These are phyloP conservation scores for Lasiodiplodia sp. DNA, from an alignment of 2,329 filamentous ascomycete species.

Conservation along the genomic window DNA sequence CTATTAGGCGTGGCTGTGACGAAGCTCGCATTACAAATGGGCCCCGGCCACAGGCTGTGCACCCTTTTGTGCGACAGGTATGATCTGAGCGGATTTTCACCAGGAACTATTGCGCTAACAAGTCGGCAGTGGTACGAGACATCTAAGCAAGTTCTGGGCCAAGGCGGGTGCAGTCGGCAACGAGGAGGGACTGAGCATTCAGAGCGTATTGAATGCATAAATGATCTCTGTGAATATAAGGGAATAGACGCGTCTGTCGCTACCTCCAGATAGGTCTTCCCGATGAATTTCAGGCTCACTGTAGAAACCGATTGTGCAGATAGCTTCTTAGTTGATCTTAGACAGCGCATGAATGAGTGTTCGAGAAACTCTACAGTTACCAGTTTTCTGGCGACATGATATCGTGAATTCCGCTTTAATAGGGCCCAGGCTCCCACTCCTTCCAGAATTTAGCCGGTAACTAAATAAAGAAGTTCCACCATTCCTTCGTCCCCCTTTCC, in stretches of 20 bases:
- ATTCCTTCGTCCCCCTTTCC: too few species aligned
- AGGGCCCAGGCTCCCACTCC: too few species aligned
- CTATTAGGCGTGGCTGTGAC: conserved; percentile 70
- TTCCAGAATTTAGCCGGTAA: too few species aligned
- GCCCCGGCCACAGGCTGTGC: conserved; percentile 70
- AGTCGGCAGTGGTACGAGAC: conserved; percentile 67
- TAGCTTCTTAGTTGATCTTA: too few species aligned
- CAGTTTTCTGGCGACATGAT: too few species aligned
- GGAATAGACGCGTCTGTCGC: background rate
- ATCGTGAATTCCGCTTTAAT: too few species aligned
- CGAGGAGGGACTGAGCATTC: conserved; percentile 58
- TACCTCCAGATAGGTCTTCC: background rate
- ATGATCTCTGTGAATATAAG: background rate
- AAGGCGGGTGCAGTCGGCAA: conserved; percentile 71
- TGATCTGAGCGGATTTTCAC: conserved; percentile 17
- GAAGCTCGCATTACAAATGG: conserved; percentile 70
- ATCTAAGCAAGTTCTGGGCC: conserved; percentile 87
- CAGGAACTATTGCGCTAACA: background rate
- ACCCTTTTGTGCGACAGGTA: conserved; percentile 78
- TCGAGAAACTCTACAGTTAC: too few species aligned
- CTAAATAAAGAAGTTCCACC: too few species aligned
- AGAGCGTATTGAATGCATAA: conserved; percentile 60
- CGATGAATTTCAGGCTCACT: too few species aligned
- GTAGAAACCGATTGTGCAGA: too few species aligned
- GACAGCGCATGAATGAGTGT: too few species aligned